These are phyloP conservation scores for Boletus rufocinnamomeus DNA, from an alignment of 768 basidiomycete species.

Conservation along the genomic window DNA sequence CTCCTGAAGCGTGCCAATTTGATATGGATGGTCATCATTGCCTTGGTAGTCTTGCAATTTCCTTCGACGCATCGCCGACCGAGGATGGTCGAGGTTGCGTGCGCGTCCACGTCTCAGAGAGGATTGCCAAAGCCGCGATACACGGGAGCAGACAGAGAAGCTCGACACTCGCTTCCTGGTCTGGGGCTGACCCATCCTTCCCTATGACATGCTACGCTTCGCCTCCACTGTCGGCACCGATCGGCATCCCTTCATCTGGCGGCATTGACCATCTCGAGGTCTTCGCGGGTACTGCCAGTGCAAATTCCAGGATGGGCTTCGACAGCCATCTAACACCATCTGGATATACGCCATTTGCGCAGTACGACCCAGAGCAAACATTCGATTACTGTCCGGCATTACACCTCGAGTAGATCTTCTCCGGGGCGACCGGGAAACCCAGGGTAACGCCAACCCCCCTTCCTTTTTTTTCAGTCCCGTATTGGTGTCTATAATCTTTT, in stretches of 20 bases:
- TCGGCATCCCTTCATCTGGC: constrained; percentile 38
- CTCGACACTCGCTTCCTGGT: constrained; percentile 30
- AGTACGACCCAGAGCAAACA: constrained; percentile 25
- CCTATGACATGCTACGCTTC: constrained; percentile 26
- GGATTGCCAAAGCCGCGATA: constrained; percentile 24
- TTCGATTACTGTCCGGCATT: constrained; percentile 35
- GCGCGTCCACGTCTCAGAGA: constrained; percentile 63
- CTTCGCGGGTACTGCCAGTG: constrained; percentile 56
- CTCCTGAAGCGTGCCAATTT: constrained; percentile 52
- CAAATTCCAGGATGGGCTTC: constrained; percentile 28
- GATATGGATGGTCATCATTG: constrained; percentile 47
- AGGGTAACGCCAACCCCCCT: background rate
- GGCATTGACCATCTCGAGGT: constrained; percentile 45
- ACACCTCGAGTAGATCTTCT: constrained; percentile 24
- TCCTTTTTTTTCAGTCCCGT: background rate
- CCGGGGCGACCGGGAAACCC: background rate
- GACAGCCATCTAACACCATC: constrained; percentile 27
- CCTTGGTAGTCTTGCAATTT: constrained; percentile 65
- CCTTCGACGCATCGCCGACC: constrained; percentile 65
- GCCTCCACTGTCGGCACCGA: constrained; percentile 42
- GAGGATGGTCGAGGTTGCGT: constrained; percentile 75
- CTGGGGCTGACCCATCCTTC: constrained; percentile 21
- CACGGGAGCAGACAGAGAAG: constrained; percentile 20
- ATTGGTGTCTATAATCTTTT: constrained; percentile 6
- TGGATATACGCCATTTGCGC: constrained; percentile 35